phyloP scores from a whole-genome alignment of 2,329 filamentous ascomycete genomes.

The Mycosphaerella arachidis region DNA sequence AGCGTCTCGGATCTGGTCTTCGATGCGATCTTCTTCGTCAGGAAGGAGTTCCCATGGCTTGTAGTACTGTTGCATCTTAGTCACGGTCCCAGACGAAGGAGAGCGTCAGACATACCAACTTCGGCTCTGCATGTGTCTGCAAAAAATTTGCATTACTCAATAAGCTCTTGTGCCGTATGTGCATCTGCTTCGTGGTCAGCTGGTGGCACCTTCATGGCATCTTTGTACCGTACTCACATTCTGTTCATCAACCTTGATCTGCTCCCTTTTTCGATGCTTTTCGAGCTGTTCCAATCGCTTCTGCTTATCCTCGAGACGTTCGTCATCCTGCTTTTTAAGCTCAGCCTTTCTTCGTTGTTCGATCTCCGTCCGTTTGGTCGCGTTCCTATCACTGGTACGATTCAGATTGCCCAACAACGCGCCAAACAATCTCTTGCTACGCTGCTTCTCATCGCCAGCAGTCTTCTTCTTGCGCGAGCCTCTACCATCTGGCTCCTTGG shows the following conservation, averaged over 20 bases:
- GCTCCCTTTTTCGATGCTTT: constrained; percentile 57
- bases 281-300: constrained; percentile 57
- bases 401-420: constrained; percentile 37
- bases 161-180: constrained; percentile 66
- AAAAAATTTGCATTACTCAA: constrained; percentile 68
- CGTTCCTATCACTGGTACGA: constrained; percentile 54
- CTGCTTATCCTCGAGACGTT: constrained; percentile 64
- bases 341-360: constrained; percentile 71
- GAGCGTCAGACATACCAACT: constrained; percentile 57
- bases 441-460: constrained; percentile 67
- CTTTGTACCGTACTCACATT: constrained; percentile 53
- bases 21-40: constrained; percentile 66
- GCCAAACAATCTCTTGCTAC: constrained; percentile 81
- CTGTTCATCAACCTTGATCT: constrained; percentile 70
- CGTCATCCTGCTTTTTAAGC: constrained; percentile 60
- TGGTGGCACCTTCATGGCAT: not conserved
- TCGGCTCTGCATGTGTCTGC: constrained; percentile 65
- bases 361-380: constrained; percentile 76
- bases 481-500: constrained; percentile 8
- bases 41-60: constrained; percentile 71
- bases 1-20: constrained; percentile 63
- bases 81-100: not conserved
- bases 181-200: constrained; percentile 58
- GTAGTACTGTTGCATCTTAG: constrained; percentile 61
- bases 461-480: constrained; percentile 19